Base-by-base conservation (phyloP, 352 stramenopile species). In the Peronospora belbahrii region DNA sequence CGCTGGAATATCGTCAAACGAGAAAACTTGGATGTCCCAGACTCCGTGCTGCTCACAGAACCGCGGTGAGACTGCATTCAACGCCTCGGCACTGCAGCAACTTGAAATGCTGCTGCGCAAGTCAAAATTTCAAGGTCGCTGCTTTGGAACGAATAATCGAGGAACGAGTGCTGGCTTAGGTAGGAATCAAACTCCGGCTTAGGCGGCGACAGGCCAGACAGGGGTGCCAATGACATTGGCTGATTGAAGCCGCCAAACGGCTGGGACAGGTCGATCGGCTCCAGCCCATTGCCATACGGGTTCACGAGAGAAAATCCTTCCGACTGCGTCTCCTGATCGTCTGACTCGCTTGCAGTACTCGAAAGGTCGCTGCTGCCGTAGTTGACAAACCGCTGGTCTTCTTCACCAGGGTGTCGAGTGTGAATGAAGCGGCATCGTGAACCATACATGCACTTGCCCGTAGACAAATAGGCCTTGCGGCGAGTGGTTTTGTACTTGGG, bases 401-500 rank as follows among this genome's bases (percentile, higher is more conserved):
- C 59, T 17, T 74, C 64, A 14, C 50, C 58, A 3, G 46, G 33
- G 36, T 66, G 52, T 5, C 54, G 48, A 6, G 48, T 60, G 64
- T 95, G 85, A 33, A 95, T 93, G 53, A 95, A 95, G 32, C 85
- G 79, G 52, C 85, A 95, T 17, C 85, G 79, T 6, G 69, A 83
- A 45, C 83, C 85, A 56, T 95, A 95, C 65, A 86, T 85, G 62
- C 85, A 95, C 38, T 76, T 76, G 23, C 85, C 85, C 4, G 85
- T 94, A 15, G 67, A 74, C 48, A 88, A 34, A 52, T 88, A 95
- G 27, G 79, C 82, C 62, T 94, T 94, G 73, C 85, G 94, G 13
- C 83, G 82, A 23, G 82, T 90, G 10, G 85, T 95, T 70, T 95
- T 95, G 78, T 95, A 95, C 63, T 94, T 92, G 28, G 85, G 85